Conservation (phyloP, 1,284 basidiomycete genomes). For the Singerocomus inundabilis region DNA sequence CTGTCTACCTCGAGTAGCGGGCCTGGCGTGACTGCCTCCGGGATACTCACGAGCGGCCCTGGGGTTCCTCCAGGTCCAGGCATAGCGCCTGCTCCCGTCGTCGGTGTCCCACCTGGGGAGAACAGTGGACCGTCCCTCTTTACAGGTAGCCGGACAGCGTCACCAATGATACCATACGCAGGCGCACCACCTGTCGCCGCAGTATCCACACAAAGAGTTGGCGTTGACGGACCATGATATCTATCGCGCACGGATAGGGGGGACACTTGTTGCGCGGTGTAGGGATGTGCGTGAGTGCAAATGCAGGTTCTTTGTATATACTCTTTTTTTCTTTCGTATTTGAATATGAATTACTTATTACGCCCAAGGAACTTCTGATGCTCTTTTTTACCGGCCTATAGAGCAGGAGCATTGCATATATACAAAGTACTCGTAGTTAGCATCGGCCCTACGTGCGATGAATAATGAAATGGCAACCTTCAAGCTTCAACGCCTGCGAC, state of each 20-base stretch:
- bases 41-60: slow-evolving; percentile 32
- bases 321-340: neutral
- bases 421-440: slow-evolving; percentile 7
- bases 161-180: slow-evolving; percentile 27
- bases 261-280: neutral
- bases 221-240: slow-evolving; percentile 20
- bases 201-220: slow-evolving; percentile 20
- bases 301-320: slow-evolving; percentile 10
- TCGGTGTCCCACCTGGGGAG: slow-evolving; percentile 17
- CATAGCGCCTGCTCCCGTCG: slow-evolving; percentile 24
- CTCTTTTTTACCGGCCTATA: slow-evolving; percentile 7
- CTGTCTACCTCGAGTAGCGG: slow-evolving; percentile 17
- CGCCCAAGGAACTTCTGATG: neutral
- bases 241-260: neutral
- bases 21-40: slow-evolving; percentile 21
- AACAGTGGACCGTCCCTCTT: slow-evolving; percentile 16
- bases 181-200: slow-evolving; percentile 5
- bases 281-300: neutral
- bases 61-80: slow-evolving; percentile 31
- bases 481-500: neutral
- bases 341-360: slow-evolving; percentile 1
- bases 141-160: slow-evolving; percentile 20
- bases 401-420: slow-evolving; percentile 5
- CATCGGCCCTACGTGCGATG: slow-evolving; percentile 2
- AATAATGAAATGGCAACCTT: slow-evolving; percentile 7